Evolutionary conservation across 2,329 filamentous ascomycete genomes (phyloP).

Genomic region (Thielaviopsis euricoi): DNA sequence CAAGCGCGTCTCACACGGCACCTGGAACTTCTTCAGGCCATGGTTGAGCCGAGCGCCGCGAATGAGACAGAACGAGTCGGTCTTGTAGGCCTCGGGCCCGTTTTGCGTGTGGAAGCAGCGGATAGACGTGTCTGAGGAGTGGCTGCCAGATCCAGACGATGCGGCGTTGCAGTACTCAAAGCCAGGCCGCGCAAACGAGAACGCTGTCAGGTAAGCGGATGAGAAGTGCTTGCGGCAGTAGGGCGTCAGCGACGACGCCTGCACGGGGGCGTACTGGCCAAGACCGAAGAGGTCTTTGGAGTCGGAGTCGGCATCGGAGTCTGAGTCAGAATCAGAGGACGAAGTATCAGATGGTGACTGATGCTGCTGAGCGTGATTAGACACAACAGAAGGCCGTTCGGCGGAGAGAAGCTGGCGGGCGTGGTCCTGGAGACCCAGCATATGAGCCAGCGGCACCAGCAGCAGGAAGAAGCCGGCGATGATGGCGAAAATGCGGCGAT

Average conservation of each 20-base stretch:
- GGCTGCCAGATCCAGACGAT: too few relatives aligned
- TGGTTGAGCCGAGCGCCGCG: constrained; percentile 13
- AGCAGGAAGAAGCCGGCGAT: not conserved
- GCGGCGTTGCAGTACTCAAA: constrained; percentile 1
- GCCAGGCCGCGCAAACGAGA: not conserved
- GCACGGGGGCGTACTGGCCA: not conserved
- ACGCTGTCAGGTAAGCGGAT: not conserved
- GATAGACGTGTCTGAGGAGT: not conserved
- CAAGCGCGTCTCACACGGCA: not conserved
- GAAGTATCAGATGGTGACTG: too few relatives aligned
- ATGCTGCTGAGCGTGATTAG: too few relatives aligned
- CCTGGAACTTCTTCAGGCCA: not conserved
- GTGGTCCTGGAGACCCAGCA: not conserved
- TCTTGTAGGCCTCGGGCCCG: constrained; percentile 7
- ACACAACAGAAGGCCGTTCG: not conserved
- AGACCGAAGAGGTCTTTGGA: not conserved
- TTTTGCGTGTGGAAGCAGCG: constrained; percentile 16
- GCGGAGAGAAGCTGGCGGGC: not conserved
- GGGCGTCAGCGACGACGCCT: not conserved
- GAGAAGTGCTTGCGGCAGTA: constrained; percentile 6
- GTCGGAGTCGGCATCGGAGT: not conserved
- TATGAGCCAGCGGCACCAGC: not conserved
- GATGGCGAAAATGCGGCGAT: not conserved
- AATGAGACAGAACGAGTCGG: constrained; percentile 17
- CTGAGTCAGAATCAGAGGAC: too few relatives aligned